Evolutionary conservation across 23 red algal species (phyloP).

Genomic region (Pyropia yezoensis): DNA sequence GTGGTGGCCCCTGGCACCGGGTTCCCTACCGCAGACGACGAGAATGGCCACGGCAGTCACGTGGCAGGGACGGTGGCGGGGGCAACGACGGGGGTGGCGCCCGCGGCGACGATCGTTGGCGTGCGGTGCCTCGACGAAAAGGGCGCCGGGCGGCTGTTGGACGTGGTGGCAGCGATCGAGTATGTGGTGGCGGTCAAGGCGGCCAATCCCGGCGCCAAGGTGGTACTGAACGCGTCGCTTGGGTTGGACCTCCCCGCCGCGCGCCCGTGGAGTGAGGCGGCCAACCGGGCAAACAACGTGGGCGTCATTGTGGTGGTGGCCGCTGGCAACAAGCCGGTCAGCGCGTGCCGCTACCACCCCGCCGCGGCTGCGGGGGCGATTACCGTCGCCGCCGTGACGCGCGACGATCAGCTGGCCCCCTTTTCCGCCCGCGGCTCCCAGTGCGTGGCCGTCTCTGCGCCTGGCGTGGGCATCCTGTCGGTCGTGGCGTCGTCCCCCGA

Average conservation of each 20-base stretch:
- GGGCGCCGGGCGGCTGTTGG: too few relatives aligned
- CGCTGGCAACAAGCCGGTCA: conserved; percentile 24
- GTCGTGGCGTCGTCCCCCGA: neutral
- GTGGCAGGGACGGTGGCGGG: conserved; percentile 37
- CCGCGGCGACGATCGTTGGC: conserved; percentile 19
- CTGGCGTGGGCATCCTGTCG: conserved; percentile 21
- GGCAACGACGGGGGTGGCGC: conserved; percentile 19
- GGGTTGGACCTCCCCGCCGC: too few relatives aligned
- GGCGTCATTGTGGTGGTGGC: conserved; percentile 10
- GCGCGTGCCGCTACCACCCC: conserved; percentile 14
- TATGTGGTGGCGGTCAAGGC: too few relatives aligned
- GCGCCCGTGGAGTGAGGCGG: too few relatives aligned
- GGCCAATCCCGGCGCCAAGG: too few relatives aligned
- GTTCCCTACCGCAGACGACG: conserved; percentile 13
- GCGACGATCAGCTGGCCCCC: too few relatives aligned
- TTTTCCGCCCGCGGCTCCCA: too few relatives aligned
- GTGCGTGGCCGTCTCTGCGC: conserved; percentile 30
- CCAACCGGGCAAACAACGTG: too few relatives aligned
- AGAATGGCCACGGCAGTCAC: conserved; percentile 43
- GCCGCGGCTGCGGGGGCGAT: neutral
- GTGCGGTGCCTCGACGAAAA: neutral
- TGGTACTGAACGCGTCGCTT: too few relatives aligned
- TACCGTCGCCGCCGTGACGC: conserved; percentile 15
- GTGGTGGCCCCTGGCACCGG: conserved; percentile 18
- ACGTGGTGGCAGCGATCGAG: too few relatives aligned